Percentiles rank a stretch among this genome's conserved stretches.
Conservation (phyloP, 306 rosid genomes). For the Macrotyloma uniflorum region DNA sequence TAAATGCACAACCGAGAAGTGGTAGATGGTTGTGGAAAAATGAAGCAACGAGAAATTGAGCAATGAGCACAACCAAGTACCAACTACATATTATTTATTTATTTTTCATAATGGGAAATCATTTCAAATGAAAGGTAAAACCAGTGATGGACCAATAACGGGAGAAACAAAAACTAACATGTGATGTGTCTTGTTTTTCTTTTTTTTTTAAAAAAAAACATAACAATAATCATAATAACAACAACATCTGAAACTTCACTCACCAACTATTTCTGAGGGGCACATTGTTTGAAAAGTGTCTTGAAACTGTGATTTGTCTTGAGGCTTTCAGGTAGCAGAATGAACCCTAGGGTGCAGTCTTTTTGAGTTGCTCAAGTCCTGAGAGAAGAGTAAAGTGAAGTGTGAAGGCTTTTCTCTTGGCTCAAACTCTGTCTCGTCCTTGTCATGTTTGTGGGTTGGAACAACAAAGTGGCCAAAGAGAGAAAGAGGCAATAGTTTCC, state of each 20-base stretch:
- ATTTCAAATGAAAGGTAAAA: slow-evolving; percentile 29
- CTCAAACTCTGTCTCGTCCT: not conserved
- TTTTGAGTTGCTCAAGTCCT: slow-evolving; percentile 12
- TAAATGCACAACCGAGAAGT: slow-evolving; percentile 3
- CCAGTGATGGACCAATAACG: slow-evolving; percentile 25
- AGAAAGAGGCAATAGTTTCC: slow-evolving; percentile 47
- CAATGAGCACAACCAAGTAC: slow-evolving; percentile 28
- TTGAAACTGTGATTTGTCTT: not conserved
- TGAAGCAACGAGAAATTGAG: not conserved
- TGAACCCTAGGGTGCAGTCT: slow-evolving; percentile 46
- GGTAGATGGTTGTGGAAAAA: not conserved
- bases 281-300: slow-evolving; percentile 41
- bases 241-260: slow-evolving; percentile 26
- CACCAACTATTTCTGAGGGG: slow-evolving; percentile 46
- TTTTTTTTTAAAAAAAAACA: not conserved
- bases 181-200: not conserved
- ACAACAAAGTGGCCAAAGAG: slow-evolving; percentile 38
- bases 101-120: not conserved
- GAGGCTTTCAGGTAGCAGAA: slow-evolving; percentile 9
- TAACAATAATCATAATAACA: not conserved
- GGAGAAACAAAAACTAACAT: slow-evolving; percentile 10
- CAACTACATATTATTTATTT: not conserved
- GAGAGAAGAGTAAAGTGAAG: slow-evolving; percentile 47
- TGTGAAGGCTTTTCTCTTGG: slow-evolving; percentile 24
- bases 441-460: slow-evolving; percentile 29